Evolutionary conservation across 129 eudicot genomes (phyloP), one percentile per base, ranked within the genome.

Genomic region (Escallonia rubra): DNA sequence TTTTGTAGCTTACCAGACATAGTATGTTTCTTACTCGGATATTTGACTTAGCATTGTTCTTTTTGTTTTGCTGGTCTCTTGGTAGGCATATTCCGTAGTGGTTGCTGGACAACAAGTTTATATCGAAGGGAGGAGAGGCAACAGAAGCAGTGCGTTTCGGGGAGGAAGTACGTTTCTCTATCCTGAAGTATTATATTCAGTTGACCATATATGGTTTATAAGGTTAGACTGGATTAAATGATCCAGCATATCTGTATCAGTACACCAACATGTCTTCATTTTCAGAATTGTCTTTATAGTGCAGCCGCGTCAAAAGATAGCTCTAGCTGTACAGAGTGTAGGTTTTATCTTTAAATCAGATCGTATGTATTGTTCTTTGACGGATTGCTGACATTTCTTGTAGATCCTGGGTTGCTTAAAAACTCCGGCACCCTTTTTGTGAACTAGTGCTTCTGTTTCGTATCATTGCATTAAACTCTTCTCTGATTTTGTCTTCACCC

Each of bases 101-200:
- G 76, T 93, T 59, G 80, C 79, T 72, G 91, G 86, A 71, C 87
- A 85, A 59, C 87, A 84, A 68, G 86, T 87, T 57, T 83, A 64
- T 74, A 81, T 93, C 43, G 98, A 93, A 80, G 98, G 88, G 71
- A 78, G 98, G 56, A 86, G 95, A 76, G 86, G 95, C 16, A 89
- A 84, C 77, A 74, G 96, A 80, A 73, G 65, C 77, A 76, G 60
- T 52, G 73, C 70, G 12, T 72, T 63, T 57, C 98, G 95, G 48
- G 97, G 95, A 70, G 96, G 98, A 89, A 81, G 93, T 89, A 89
- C 38, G 96, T 75, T 60, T 61, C 59, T 57, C 2, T n/a, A 69
- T 74, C 67, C 41, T 63, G 44, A n/a, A 42, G 16, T 57, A 8
- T 47, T 63, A 9, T 45, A 34, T 8, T 23, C 34, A 23, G 34